Percentiles rank a stretch among this genome's conserved stretches.
phyloP scores from a whole-genome alignment of 2,329 filamentous ascomycete species.

The Scolecobasidium constrictum region DNA sequence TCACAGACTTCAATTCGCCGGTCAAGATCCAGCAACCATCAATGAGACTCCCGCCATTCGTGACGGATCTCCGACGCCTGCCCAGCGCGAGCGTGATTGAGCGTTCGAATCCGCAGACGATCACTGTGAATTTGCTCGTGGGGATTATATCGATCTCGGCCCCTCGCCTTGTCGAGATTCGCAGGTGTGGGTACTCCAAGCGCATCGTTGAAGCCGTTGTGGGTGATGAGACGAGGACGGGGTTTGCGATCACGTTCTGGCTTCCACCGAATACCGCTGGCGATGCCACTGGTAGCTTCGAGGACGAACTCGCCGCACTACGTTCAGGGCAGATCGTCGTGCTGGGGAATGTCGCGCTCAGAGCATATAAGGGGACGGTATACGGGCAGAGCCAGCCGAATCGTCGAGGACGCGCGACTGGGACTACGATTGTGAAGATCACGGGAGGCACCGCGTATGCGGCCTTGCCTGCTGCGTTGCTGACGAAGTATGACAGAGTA shows the following conservation, averaged over 20 bases:
- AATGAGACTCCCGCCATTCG: too few relatives aligned
- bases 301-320: conserved; percentile 35
- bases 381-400: conserved; percentile 67
- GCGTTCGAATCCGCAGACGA: conserved; percentile 64
- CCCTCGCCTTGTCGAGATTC: conserved; percentile 55
- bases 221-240: conserved; percentile 73
- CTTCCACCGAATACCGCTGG: conserved; percentile 38
- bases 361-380: conserved; percentile 63
- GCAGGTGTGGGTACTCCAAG: conserved; percentile 41
- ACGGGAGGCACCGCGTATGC: too few relatives aligned
- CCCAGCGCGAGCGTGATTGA: conserved; percentile 56
- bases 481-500: not conserved
- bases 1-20: too few relatives aligned
- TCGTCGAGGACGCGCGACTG: too few relatives aligned
- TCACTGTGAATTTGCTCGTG: conserved; percentile 72
- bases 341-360: conserved; percentile 67
- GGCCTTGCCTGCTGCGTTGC: not conserved
- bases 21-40: too few relatives aligned
- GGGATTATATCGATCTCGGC: conserved; percentile 63
- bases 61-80: conserved; percentile 58
- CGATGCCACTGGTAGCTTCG: conserved; percentile 17
- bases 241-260: conserved; percentile 82
- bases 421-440: too few relatives aligned
- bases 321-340: conserved; percentile 67
- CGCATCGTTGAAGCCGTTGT: conserved; percentile 68